These are phyloP conservation scores for Mucor irregularis DNA, from an alignment of 371 early-diverging fungal species.

Conservation along the genomic window DNA sequence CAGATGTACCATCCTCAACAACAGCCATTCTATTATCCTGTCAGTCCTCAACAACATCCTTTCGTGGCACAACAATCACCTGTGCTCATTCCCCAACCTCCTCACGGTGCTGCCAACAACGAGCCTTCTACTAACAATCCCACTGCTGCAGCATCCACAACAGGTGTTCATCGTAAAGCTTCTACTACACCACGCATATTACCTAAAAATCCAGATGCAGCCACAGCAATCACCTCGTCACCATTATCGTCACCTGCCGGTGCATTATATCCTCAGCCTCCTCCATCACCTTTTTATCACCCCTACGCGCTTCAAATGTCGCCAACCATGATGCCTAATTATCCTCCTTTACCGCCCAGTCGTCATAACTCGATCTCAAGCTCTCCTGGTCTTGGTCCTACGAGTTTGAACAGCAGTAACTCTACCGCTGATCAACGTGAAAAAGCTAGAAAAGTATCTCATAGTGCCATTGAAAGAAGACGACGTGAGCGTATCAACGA, in stretches of 20 bases:
- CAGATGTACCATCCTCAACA: constrained; percentile 14
- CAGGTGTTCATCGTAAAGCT: constrained; percentile 32
- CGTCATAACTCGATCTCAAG: constrained; percentile 10
- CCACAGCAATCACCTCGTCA: background rate
- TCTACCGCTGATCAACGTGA: constrained; percentile 51
- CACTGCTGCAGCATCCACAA: too few species aligned
- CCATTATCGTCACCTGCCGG: background rate
- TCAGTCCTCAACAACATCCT: constrained; percentile 19
- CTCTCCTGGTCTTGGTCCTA: constrained; percentile 18
- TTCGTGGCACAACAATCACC: background rate
- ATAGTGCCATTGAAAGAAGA: constrained; percentile 78
- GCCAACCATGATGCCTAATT: constrained; percentile 7
- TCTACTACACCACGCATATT: constrained; percentile 8
- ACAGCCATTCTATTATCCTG: constrained; percentile 15
- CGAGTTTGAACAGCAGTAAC: too few species aligned
- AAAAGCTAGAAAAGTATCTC: constrained; percentile 68
- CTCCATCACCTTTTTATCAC: constrained; percentile 20
- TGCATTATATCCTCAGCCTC: constrained; percentile 19
- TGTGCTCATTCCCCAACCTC: too few species aligned
- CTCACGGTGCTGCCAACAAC: constrained; percentile 17
- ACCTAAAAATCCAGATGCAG: constrained; percentile 4
- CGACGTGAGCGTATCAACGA: constrained; percentile 81
- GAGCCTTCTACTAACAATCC: too few species aligned
- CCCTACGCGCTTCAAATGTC: constrained; percentile 23
- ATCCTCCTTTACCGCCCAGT: constrained; percentile 3